Base-by-base conservation (phyloP, 805 yeast genomes). In the Cyberlindnera bimundalis region DNA sequence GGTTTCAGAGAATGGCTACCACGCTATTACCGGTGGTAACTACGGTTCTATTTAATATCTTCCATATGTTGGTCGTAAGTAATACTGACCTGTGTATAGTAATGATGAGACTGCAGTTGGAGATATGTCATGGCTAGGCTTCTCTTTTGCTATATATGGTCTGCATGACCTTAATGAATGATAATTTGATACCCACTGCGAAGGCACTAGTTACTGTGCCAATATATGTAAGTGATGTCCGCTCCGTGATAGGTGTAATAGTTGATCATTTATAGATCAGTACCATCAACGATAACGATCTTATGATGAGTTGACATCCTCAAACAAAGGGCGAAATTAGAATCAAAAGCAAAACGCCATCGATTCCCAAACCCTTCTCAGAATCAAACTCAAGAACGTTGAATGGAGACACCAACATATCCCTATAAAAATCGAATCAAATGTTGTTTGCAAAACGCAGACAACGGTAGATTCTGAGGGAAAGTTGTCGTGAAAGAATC, bases 1-100 rank as follows among this genome's bases (percentile, higher is more conserved):
- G 7, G 67, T 60, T 42, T 61, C 59, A 29, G 59, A 59, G 31
- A 37, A 48, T 6, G 47, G 53, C 2, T 51, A 52, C 40, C 37
- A 38, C 20, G 46, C 57, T 8, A 30, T 46, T 26, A 40, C 51
- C 3, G 36, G 38, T 15, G 47, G 47, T 29, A 27, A 35, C 29
- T 59, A 58, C 37, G 64, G 64, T 4, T 45, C 59, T 13, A 43
- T 53, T 21, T 21, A 10, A 21, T 21, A 6, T 21, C 10, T n/a
- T n/a, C n/a, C n/a, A n/a, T n/a, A n/a, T n/a, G n/a, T n/a, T n/a
- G n/a, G n/a, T n/a, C n/a, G n/a, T n/a, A n/a, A n/a, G n/a, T n/a
- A n/a, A n/a, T n/a, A n/a, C n/a, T n/a, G n/a, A n/a, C n/a, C n/a
- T n/a, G n/a, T n/a, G n/a, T n/a, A n/a, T n/a, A n/a, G n/a, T n/a